phyloP scores from a whole-genome alignment of 345 rosid species.

The Brassica incana region DNA sequence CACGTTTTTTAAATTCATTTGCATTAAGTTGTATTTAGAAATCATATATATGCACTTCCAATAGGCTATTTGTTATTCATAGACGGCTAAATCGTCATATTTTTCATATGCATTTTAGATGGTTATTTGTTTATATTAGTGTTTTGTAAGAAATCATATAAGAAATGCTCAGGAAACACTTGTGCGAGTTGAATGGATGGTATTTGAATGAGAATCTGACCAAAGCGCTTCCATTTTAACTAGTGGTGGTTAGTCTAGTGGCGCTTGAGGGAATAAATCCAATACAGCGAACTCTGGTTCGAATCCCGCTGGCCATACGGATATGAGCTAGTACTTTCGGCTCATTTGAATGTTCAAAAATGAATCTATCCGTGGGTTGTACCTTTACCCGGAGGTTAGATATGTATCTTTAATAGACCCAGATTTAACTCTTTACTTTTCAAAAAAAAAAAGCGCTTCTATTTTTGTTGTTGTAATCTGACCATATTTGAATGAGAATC shows the following conservation, averaged over 20 bases:
- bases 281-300: too few species aligned
- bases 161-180: background rate
- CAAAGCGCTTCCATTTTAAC: background rate
- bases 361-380: too few species aligned
- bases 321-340: too few species aligned
- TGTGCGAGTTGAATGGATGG: background rate
- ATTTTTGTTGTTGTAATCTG: background rate
- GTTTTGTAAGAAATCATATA: background rate
- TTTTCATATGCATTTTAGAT: background rate
- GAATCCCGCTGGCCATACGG: too few species aligned
- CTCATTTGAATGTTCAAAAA: too few species aligned
- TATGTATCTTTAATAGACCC: too few species aligned
- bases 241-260: too few species aligned
- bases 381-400: too few species aligned
- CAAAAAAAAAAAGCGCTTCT: too few species aligned
- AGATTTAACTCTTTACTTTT: too few species aligned
- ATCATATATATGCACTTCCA: background rate
- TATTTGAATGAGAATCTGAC: background rate
- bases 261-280: too few species aligned
- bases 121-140: background rate
- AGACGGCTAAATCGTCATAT: background rate
- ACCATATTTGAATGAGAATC: background rate
- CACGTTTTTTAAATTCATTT: background rate
- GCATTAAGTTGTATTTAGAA: background rate
- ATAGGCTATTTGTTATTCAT: background rate